Evolutionary conservation across 768 basidiomycete genomes (phyloP), one percentile per base, ranked within the genome.

Genomic region (Naganishia friedmannii): DNA sequence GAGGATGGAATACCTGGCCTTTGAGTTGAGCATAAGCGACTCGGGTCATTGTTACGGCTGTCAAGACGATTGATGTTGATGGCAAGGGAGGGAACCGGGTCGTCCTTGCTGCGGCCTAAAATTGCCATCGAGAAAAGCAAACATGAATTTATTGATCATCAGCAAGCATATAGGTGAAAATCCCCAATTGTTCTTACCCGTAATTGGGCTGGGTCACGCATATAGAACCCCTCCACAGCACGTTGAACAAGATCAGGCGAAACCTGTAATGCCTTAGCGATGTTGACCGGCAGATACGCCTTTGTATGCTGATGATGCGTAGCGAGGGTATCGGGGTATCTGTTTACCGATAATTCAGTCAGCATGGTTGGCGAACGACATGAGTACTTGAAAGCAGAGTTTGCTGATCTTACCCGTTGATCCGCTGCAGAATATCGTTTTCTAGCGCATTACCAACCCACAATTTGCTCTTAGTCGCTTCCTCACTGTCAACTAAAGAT

Each of bases 141-240:
- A 51, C 34, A 37, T 37, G 12, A 37, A 12, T 12, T 4, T 13
- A 23, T 34, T 6, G n/a, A n/a, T 23, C 23, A 51, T 6, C 4
- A 10, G 42, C 53, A 37, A 37, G 57, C 17, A 65, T 80, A n/a
- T 58, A 29, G 9, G 19, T 12, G 88, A 80, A 7, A 19, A 13
- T 37, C n/a, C 19, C 3, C n/a, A 7, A 21, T n/a, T 7, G 3
- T 46, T 3, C 60, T 42, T 80, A 95, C 92, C 46, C 93, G 88
- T 66, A 97, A 83, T 79, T 94, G 93, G 17, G 89, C 84, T 0
- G 91, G 90, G 83, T 98, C 96, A 66, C 96, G 86, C 3, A 93
- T 96, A 80, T 99, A 99, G 80, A 99, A 99, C 4, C 90, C 86
- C 80, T 94, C 93, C 3, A 90, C 86, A 0, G 94, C 90, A 75